phyloP scores from a whole-genome alignment of 148 eudicot species.

The Chenopodium quinoa region DNA sequence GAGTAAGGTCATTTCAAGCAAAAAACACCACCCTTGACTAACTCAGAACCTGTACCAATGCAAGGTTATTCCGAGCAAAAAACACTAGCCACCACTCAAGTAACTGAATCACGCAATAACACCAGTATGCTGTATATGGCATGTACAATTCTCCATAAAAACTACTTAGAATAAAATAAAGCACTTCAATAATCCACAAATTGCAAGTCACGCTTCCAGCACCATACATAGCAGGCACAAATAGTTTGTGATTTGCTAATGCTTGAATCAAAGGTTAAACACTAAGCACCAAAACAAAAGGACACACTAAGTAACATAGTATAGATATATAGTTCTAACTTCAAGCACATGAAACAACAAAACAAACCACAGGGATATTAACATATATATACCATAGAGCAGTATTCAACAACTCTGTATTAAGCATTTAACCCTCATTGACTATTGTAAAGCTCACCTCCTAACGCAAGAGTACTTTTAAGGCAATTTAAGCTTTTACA shows the following conservation, averaged over 20 bases:
- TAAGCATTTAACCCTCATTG: not conserved
- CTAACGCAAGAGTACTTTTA: not conserved
- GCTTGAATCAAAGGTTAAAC: not conserved
- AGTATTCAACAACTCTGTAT: too few relatives aligned
- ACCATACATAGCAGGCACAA: not conserved
- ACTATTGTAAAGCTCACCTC: not conserved
- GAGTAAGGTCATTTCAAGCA: not conserved
- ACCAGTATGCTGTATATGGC: not conserved
- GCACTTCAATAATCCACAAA: not conserved
- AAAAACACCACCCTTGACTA: not conserved
- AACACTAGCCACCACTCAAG: not conserved
- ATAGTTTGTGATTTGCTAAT: not conserved
- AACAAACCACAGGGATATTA: not conserved
- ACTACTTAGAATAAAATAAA: not conserved
- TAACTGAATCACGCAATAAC: not conserved
- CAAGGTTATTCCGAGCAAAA: not conserved
- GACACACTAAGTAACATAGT: not conserved
- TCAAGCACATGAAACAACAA: not conserved
- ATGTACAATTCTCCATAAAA: not conserved
- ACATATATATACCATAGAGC: not conserved
- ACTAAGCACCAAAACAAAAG: not conserved
- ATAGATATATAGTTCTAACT: not conserved
- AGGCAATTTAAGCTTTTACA: not conserved
- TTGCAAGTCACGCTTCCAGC: not conserved
- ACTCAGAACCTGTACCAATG: not conserved